Conservation (phyloP, 139 green algal genomes). For the Trebouxia sp. region DNA sequence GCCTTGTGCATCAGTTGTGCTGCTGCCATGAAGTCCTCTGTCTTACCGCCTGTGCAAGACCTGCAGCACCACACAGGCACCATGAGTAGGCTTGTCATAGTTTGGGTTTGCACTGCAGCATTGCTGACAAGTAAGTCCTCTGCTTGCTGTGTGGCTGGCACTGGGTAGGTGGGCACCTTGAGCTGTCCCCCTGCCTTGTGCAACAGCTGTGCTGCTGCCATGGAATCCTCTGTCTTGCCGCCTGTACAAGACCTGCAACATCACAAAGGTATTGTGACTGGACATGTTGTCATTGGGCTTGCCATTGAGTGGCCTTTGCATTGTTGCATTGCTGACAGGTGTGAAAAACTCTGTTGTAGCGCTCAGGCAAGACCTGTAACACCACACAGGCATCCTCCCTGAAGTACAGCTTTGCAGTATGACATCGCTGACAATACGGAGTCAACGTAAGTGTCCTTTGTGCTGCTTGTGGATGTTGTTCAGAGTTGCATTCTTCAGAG, state of each 20-base stretch:
- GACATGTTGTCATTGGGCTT: background rate
- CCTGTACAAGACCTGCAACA: constrained; percentile 72
- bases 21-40: constrained; percentile 91
- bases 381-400: no score
- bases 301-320: no score
- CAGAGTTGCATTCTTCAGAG: no score
- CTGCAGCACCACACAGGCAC: constrained; percentile 13
- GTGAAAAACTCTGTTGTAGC: no score
- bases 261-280: background rate
- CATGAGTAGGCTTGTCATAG: background rate
- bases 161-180: constrained; percentile 94
- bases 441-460: no score
- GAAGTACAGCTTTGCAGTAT: no score
- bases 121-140: no score
- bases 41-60: constrained; percentile 90
- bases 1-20: constrained; percentile 88
- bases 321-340: no score
- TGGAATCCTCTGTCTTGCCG: constrained; percentile 97
- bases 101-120: no score
- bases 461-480: no score
- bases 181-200: constrained; percentile 79
- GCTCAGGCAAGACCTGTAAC: no score
- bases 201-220: constrained; percentile 87
- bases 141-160: constrained; percentile 96
- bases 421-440: no score